Percentiles rank a stretch among this genome's conserved stretches.
Evolutionary conservation across 1,139 yeast genomes (phyloP).

Genomic region (Saccharomyces uvarum): DNA sequence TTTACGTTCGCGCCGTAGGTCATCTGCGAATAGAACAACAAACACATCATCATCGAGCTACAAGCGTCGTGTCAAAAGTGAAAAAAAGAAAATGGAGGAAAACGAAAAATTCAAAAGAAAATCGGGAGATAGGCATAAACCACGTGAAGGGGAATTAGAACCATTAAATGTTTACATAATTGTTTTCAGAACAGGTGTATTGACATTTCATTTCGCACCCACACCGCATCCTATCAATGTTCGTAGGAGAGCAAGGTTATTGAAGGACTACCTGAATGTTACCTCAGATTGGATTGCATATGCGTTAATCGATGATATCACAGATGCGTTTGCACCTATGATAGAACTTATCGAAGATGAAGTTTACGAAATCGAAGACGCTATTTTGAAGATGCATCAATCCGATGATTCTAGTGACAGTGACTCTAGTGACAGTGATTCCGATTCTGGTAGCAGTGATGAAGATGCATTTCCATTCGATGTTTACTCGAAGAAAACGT

Average conservation of each 20-base stretch:
- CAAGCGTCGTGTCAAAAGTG: slow-evolving; percentile 11
- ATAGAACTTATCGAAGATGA: slow-evolving; percentile 89
- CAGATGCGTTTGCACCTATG: slow-evolving; percentile 96
- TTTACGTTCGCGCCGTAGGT: slow-evolving; percentile 10
- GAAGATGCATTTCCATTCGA: slow-evolving; percentile 19
- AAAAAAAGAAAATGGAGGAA: slow-evolving; percentile 31
- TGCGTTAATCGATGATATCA: slow-evolving; percentile 91
- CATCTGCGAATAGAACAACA: slow-evolving; percentile 8
- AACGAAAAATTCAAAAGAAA: slow-evolving; percentile 35
- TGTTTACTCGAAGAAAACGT: slow-evolving; percentile 1
- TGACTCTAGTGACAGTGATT: slow-evolving; percentile 35
- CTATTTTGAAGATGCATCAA: slow-evolving; percentile 78
- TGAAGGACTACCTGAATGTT: slow-evolving; percentile 81
- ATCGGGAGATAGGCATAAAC: slow-evolving; percentile 38
- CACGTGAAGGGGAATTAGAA: slow-evolving; percentile 68
- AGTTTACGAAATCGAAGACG: slow-evolving; percentile 85
- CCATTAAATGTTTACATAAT: slow-evolving; percentile 90
- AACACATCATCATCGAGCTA: slow-evolving; percentile 11
- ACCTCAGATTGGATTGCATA: slow-evolving; percentile 96
- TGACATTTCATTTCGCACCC: slow-evolving; percentile 89
- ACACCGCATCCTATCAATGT: slow-evolving; percentile 96
- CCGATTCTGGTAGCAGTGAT: slow-evolving; percentile 31
- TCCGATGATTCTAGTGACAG: slow-evolving; percentile 47
- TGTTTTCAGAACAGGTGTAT: slow-evolving; percentile 82
- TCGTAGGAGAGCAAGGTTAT: slow-evolving; percentile 79